phyloP scores from a whole-genome alignment of 2,329 filamentous ascomycete species.

The Ceratocystis huliohia region DNA sequence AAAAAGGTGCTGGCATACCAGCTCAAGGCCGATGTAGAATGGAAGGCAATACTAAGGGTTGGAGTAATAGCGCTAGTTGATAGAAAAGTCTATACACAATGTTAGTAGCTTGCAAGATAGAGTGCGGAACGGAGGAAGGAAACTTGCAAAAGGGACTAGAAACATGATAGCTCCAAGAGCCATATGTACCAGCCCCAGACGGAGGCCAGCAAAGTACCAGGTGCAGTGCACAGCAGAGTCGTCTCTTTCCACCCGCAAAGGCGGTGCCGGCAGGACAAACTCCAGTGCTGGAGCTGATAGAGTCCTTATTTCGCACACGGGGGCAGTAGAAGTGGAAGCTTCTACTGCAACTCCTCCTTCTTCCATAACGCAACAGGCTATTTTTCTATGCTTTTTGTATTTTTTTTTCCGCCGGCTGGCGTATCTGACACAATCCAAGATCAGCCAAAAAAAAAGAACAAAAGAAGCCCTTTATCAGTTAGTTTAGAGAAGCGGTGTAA shows the following conservation, averaged over 20 bases:
- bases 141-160: slow-evolving; percentile 21
- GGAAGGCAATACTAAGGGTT: slow-evolving; percentile 26
- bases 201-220: slow-evolving; percentile 11
- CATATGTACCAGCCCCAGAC: not conserved
- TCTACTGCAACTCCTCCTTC: no score
- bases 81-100: slow-evolving; percentile 27
- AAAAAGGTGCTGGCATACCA: slow-evolving; percentile 28
- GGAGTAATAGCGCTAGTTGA: slow-evolving; percentile 29
- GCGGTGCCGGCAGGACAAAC: no score
- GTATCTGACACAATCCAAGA: no score
- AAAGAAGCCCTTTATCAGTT: no score
- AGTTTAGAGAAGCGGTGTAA: no score
- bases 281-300: no score
- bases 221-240: not conserved
- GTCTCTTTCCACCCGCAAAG: not conserved
- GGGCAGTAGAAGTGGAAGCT: no score
- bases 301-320: no score
- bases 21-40: slow-evolving; percentile 26
- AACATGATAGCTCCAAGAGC: slow-evolving; percentile 19
- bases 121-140: not conserved
- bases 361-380: no score
- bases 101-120: not conserved
- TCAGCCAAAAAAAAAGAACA: no score
- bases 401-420: no score
- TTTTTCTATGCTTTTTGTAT: no score